These are phyloP conservation scores for Cystofilobasidium capitatum DNA, from an alignment of 768 basidiomycete species.

Conservation along the genomic window DNA sequence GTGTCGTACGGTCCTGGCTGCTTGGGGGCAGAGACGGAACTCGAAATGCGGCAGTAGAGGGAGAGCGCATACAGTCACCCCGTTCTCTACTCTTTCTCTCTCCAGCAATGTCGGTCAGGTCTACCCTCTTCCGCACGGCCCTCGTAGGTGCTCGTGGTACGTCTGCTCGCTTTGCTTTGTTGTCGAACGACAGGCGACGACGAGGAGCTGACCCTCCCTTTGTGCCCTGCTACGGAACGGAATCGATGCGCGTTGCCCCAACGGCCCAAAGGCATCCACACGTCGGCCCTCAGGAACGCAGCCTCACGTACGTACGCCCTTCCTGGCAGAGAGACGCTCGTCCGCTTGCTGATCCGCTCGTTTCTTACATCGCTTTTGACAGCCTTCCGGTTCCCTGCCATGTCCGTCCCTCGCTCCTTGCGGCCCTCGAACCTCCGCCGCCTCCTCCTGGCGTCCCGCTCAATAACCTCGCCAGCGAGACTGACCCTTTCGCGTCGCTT, in stretches of 20 bases:
- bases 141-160: not conserved
- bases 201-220: not conserved
- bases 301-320: not conserved
- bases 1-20: too few relatives aligned
- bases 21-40: too few relatives aligned
- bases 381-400: constrained; percentile 27
- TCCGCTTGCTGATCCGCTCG: not conserved
- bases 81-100: not conserved
- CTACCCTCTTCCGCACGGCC: not conserved
- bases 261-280: constrained; percentile 1
- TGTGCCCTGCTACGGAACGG: not conserved
- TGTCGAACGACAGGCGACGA: not conserved
- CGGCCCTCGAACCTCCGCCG: not conserved
- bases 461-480: too few relatives aligned
- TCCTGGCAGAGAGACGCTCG: not conserved
- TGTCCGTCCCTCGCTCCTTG: constrained; percentile 9
- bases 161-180: not conserved
- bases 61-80: too few relatives aligned
- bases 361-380: not conserved
- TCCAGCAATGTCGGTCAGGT: not conserved
- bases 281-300: not conserved
- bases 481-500: not conserved
- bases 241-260: not conserved
- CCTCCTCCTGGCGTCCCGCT: not conserved
- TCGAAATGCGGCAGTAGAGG: too few relatives aligned